These are phyloP conservation scores for Annulohypoxylon moriforme DNA, from an alignment of 495 filamentous ascomycete species.

Conservation along the genomic window DNA sequence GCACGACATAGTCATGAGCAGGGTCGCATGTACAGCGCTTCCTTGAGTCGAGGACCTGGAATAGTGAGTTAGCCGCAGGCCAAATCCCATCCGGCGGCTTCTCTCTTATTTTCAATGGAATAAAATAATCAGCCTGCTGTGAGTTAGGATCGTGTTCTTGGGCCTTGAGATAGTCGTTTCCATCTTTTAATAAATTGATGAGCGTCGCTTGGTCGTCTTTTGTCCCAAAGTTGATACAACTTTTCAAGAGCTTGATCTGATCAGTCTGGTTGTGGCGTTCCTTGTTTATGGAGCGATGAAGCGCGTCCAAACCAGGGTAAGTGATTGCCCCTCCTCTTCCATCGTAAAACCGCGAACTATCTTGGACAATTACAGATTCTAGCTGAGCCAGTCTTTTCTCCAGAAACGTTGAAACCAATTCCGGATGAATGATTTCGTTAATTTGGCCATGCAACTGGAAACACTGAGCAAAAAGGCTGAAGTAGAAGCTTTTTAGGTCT, in stretches of 20 bases:
- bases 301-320: neutral
- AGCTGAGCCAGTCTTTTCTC: neutral
- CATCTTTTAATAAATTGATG: neutral
- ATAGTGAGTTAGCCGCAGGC: neutral
- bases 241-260: neutral
- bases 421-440: neutral
- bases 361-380: neutral
- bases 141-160: neutral
- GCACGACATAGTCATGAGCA: neutral
- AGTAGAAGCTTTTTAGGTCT: neutral
- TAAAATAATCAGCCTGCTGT: neutral
- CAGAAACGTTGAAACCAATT: neutral
- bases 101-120: neutral
- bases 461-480: neutral
- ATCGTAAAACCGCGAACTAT: neutral
- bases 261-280: neutral
- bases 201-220: neutral
- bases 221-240: neutral
- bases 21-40: slow-evolving; percentile 1
- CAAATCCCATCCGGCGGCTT: neutral
- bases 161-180: neutral
- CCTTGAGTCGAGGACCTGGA: neutral
- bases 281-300: neutral
- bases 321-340: neutral
- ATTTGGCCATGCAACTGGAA: neutral